Evolutionary conservation across 2,329 filamentous ascomycete genomes (phyloP).

Genomic region (Dothideomycetes sp.): DNA sequence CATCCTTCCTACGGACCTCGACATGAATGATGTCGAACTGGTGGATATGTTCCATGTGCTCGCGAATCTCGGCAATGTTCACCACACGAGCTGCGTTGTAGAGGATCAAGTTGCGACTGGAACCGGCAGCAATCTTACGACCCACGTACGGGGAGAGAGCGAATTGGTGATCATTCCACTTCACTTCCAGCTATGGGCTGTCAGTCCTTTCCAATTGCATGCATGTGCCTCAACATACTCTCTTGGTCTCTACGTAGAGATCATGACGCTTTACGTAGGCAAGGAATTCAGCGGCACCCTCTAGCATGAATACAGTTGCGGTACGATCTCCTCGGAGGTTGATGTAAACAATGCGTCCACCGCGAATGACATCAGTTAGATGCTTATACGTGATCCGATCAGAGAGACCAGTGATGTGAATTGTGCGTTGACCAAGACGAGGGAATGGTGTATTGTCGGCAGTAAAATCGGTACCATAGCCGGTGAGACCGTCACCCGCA

Average conservation of each 20-base stretch:
- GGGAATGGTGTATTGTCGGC: not conserved
- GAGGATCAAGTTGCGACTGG: conserved; percentile 64
- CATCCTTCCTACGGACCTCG: conserved; percentile 46
- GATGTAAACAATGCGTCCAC: conserved; percentile 60
- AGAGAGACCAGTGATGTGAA: conserved; percentile 53
- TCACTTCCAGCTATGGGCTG: conserved; percentile 47
- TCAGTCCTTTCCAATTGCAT: conserved; percentile 1
- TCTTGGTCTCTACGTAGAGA: conserved; percentile 57
- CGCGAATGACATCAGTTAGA: conserved; percentile 52
- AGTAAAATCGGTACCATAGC: not conserved
- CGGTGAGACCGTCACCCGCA: not conserved
- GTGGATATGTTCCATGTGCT: conserved; percentile 74
- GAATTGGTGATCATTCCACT: conserved; percentile 64
- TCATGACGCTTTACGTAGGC: conserved; percentile 53
- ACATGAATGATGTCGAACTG: conserved; percentile 62
- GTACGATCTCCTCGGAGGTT: conserved; percentile 51
- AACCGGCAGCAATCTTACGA: conserved; percentile 53
- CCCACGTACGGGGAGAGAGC: conserved; percentile 51
- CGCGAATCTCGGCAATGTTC: conserved; percentile 48
- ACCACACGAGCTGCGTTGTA: conserved; percentile 33
- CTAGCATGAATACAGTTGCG: conserved; percentile 60
- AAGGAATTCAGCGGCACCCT: conserved; percentile 52
- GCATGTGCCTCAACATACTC: conserved; percentile 37
- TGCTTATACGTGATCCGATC: conserved; percentile 54
- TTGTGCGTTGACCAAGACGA: conserved; percentile 36